Evolutionary conservation across 2,329 filamentous ascomycete species (phyloP).

Genomic region (Penicillium sp.): DNA sequence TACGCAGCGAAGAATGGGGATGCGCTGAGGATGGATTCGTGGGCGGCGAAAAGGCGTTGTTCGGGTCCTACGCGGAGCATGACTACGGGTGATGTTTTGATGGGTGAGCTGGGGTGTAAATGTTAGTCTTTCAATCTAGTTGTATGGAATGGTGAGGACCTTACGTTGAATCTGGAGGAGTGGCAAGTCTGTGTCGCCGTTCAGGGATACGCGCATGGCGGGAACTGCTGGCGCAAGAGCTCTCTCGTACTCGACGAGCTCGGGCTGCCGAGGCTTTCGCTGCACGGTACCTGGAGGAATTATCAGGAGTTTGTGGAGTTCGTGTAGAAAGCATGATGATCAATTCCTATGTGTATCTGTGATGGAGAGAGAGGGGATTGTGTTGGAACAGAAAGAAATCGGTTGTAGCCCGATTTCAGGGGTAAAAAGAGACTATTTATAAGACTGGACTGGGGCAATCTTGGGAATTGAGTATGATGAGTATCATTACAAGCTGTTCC

Average conservation of each 20-base stretch:
- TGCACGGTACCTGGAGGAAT: constrained; percentile 44
- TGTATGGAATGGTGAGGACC: too few relatives aligned
- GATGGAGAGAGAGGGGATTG: neutral
- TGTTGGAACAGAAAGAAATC: neutral
- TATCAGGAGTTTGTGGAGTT: constrained; percentile 18
- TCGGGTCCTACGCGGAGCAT: constrained; percentile 80
- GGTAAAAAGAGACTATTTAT: constrained; percentile 8
- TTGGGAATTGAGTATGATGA: constrained; percentile 8
- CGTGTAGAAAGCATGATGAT: constrained; percentile 20
- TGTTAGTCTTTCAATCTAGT: too few relatives aligned
- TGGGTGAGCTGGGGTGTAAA: constrained; percentile 53
- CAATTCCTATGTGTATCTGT: constrained; percentile 11
- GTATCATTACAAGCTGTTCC: neutral
- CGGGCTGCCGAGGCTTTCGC: constrained; percentile 39
- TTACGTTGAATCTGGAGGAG: constrained; percentile 42
- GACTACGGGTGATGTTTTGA: constrained; percentile 71
- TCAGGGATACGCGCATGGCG: constrained; percentile 27
- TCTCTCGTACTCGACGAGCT: constrained; percentile 39
- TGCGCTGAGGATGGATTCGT: constrained; percentile 78
- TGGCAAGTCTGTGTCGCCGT: constrained; percentile 33
- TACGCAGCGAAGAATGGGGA: constrained; percentile 78
- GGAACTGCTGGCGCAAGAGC: constrained; percentile 23
- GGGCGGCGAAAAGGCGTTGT: constrained; percentile 86
- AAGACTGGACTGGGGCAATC: neutral
- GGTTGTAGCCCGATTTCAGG: too few relatives aligned